These are phyloP conservation scores for Periconia sp. DNA, from an alignment of 2,329 filamentous ascomycete genomes.

Conservation along the genomic window DNA sequence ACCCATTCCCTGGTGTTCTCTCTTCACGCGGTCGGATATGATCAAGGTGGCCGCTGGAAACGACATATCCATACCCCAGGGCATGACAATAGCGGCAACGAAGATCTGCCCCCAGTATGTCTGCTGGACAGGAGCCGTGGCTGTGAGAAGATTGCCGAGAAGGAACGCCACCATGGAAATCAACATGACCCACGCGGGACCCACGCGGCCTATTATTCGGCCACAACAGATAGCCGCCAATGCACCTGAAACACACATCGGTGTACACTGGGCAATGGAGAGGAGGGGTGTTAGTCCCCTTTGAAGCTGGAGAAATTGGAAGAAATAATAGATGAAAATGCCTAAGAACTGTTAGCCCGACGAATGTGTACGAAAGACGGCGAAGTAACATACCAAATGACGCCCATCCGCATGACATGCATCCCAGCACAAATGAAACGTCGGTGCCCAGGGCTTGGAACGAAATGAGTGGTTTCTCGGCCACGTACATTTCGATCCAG, in stretches of 20 bases:
- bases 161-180: conserved; percentile 34
- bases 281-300: conserved; percentile 29
- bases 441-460: conserved; percentile 53
- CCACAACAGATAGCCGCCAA: conserved; percentile 37
- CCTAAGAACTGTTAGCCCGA: conserved; percentile 7
- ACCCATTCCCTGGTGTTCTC: conserved; percentile 46
- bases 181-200: conserved; percentile 34
- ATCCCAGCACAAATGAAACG: conserved; percentile 58
- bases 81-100: conserved; percentile 32
- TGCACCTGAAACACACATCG: conserved; percentile 31
- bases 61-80: conserved; percentile 47
- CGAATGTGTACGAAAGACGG: neutral
- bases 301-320: conserved; percentile 29
- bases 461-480: conserved; percentile 59
- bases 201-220: conserved; percentile 29
- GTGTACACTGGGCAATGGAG: conserved; percentile 25
- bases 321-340: conserved; percentile 37
- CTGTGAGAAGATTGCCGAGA: conserved; percentile 43
- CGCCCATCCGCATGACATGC: conserved; percentile 49
- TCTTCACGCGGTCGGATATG: conserved; percentile 40
- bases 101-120: conserved; percentile 48
- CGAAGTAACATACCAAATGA: conserved; percentile 28
- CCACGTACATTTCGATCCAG: conserved; percentile 50
- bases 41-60: conserved; percentile 47
- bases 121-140: conserved; percentile 44